phyloP scores from a whole-genome alignment of 176 grass and related monocot genomes.

The Triticum monococcum region DNA sequence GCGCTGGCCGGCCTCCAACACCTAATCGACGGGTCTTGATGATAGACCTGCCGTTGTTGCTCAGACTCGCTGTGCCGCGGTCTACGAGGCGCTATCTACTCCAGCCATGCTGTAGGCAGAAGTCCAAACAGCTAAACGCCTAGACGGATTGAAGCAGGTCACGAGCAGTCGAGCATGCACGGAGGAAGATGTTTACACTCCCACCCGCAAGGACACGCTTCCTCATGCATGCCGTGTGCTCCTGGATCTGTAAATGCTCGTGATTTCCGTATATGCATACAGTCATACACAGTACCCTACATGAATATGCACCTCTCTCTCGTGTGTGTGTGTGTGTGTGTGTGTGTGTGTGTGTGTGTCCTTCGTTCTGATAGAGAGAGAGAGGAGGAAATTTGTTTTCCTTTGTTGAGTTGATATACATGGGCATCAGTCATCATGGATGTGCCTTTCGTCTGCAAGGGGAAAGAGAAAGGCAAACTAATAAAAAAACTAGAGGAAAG shows the following conservation, averaged over 20 bases:
- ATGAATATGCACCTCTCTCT: background rate
- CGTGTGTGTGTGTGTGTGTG: background rate
- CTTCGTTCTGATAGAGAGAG: background rate
- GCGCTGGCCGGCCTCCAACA: no score
- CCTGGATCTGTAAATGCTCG: background rate
- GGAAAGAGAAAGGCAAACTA: background rate
- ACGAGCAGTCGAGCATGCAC: background rate
- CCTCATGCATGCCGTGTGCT: background rate
- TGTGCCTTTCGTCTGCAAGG: conserved; percentile 21
- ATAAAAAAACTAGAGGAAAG: background rate
- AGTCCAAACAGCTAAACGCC: no score
- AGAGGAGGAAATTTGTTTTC: background rate
- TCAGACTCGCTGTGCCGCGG: no score
- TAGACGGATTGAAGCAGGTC: background rate
- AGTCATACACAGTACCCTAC: background rate
- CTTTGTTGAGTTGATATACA: background rate
- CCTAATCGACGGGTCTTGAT: no score
- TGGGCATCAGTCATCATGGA: background rate
- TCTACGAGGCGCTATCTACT: no score
- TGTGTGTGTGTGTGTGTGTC: background rate
- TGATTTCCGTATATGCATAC: background rate
- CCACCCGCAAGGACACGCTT: background rate
- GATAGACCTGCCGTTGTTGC: no score
- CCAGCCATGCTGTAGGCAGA: no score
- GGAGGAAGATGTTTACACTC: background rate